phyloP scores from a whole-genome alignment of 768 basidiomycete genomes.

The Auriscalpium vulgare region DNA sequence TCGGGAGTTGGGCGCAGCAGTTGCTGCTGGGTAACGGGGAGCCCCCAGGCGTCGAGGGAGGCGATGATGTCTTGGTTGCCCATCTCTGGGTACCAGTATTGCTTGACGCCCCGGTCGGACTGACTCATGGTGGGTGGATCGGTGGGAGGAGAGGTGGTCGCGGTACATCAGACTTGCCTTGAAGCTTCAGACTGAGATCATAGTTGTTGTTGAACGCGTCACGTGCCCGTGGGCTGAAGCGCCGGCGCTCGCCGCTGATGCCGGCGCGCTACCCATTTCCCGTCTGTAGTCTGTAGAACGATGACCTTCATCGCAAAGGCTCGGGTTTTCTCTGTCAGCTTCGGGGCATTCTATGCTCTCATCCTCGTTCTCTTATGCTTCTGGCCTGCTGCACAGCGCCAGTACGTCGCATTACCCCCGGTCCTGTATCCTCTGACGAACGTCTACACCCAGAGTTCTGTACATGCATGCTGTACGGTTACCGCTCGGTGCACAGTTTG shows the following conservation, averaged over 20 bases:
- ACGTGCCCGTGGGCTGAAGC: too few relatives aligned
- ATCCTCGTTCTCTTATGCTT: too few relatives aligned
- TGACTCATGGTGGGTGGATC: background rate
- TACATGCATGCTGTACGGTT: conserved; percentile 63
- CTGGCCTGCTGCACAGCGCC: conserved; percentile 54
- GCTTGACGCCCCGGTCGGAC: conserved; percentile 4
- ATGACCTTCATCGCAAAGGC: too few relatives aligned
- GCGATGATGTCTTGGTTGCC: conserved; percentile 53
- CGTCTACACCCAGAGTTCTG: conserved; percentile 31
- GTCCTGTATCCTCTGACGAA: conserved; percentile 15
- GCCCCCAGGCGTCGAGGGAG: conserved; percentile 60
- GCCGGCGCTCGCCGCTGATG: too few relatives aligned
- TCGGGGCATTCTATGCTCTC: too few relatives aligned
- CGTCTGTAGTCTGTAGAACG: too few relatives aligned
- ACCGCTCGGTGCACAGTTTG: conserved; percentile 57
- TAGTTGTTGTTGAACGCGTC: too few relatives aligned
- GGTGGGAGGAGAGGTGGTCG: background rate
- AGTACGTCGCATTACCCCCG: conserved; percentile 37
- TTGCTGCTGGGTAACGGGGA: conserved; percentile 59
- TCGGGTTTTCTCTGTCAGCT: too few relatives aligned
- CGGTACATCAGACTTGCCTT: too few relatives aligned
- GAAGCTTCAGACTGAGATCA: too few relatives aligned
- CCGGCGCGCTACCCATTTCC: too few relatives aligned
- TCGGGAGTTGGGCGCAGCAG: conserved; percentile 60
- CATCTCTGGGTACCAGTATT: conserved; percentile 62